Evolutionary conservation across 2,329 filamentous ascomycete genomes (phyloP), one percentile per base, ranked within the genome.

Genomic region (Aspergillus sp.): DNA sequence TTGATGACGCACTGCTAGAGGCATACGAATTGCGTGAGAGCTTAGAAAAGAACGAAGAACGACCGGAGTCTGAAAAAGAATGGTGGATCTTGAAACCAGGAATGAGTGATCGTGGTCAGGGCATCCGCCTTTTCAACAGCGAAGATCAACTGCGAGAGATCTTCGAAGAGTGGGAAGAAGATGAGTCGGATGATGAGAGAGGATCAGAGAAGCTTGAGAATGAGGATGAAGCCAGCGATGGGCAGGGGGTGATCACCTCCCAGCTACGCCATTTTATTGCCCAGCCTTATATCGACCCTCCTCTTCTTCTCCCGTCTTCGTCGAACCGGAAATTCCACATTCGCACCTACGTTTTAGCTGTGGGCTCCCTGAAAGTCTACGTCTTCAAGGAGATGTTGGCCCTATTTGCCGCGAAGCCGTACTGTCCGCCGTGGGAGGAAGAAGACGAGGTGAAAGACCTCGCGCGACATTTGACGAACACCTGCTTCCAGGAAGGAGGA

Each of bases 41-140:
- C 61, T 81, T 95, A 71, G 82, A 83, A 29, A 79, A 78, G 43
- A 96, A 96, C 62, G 83, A 82, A 46, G 69, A 72, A 21, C 78
- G 78, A 34, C 93, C 94, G 57, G 82, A 81, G 16, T 60, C 71
- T 9, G 75, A 81, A 40, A 80, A 81, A 54, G 85, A 95, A 68
- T 99, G 93, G 93, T 99, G 94, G 94, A 97, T 99, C 60, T 72
- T 99, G 54, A 99, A 99, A 74, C 93, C 94, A 0, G 88, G 93
- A 7, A 97, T 99, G 94, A 96, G 91, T 70, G 94, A 99, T 68
- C 83, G 93, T 20, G 94, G 93, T 0, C 92, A 97, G 69, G 94
- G 94, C 1, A 97, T 99, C 53, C 78, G 90, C 36, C 77, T 99
- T 0, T 99, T 99, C 71, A 89, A 85, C 63, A 90, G 85, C 2